Conservation (phyloP, 2,329 filamentous ascomycete species). For the Ophiostoma tasmaniense region DNA sequence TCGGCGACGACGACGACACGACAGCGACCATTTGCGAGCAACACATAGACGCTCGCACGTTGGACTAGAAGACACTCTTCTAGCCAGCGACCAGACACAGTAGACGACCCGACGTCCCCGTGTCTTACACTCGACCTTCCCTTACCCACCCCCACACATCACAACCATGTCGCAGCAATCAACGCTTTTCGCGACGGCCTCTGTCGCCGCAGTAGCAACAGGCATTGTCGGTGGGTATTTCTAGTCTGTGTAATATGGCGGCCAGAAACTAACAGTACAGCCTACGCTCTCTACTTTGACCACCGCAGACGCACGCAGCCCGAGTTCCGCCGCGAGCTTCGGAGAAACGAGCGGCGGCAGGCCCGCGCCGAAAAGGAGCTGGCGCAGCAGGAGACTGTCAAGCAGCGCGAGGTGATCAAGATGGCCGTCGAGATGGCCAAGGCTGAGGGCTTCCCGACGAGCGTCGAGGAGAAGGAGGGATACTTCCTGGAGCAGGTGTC, state of each 20-base stretch:
- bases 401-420: conserved; percentile 67
- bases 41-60: neutral
- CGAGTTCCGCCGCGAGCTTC: conserved; percentile 58
- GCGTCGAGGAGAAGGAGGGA: conserved; percentile 85
- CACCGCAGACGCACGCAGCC: conserved; percentile 55
- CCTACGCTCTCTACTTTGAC: conserved; percentile 62
- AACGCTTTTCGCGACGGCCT: conserved; percentile 51
- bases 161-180: conserved; percentile 49
- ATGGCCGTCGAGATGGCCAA: conserved; percentile 69
- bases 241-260: neutral
- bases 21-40: neutral
- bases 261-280: conserved; percentile 28
- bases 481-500: conserved; percentile 97
- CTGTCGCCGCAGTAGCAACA: conserved; percentile 51
- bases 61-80: neutral
- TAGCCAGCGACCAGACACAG: neutral
- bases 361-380: conserved; percentile 64
- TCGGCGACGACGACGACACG: neutral
- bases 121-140: neutral
- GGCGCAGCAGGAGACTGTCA: conserved; percentile 54
- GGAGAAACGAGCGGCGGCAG: conserved; percentile 67
- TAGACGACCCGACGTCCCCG: neutral
- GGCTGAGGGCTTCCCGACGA: conserved; percentile 82
- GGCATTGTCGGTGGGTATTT: conserved; percentile 47
- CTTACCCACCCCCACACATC: neutral